Base-by-base conservation (phyloP, 1,284 basidiomycete species). In the Sanghuangporus baumii region DNA sequence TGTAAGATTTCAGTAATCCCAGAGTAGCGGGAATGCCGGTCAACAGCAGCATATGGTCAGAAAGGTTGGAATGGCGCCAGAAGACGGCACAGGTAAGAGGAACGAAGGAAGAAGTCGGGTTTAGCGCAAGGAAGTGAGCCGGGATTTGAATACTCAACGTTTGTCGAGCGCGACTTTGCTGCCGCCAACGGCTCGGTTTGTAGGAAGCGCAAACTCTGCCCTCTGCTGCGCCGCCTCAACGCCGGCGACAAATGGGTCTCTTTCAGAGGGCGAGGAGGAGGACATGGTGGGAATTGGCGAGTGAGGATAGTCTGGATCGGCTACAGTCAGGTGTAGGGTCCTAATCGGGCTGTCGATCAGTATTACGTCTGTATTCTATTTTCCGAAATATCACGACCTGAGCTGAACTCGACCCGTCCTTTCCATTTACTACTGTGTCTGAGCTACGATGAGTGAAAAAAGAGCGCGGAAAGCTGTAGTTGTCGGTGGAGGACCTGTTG, bases 401-500 rank as follows among this genome's bases (percentile, higher is more conserved):
- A 14, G 12, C 52, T 51, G 16, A 6, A 34, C 2, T 31, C 26
- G 47, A n/a, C 18, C 9, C 50, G 7, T n/a, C 52, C n/a, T 54
- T 37, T 9, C 9, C n/a, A 23, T 37, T 20, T 40, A 23, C 37
- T n/a, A 14, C 52, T 31, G 43, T 55, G 55, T 34, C 51, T 46
- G 23, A 20, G 20, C 20, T 37, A 16, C 59, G 37, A 46, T 48
- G 43, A 37, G 52, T 36, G 60, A 52, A 18, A 61, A 57, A 26
- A 38, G 36, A 34, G 40, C 26, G 31, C 60, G 78, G 43, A 85
- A 81, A 68, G 86, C 79, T 20, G 77, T 87, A 55, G 77, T 91
- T 55, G 82, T 89, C 26, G 96, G 96, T 50, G 96, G 90, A 54
- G 96, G 96, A 0, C 95, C 96, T 8, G 96, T 99, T 5, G 96